Percentiles rank a stretch among this genome's conserved stretches.
Evolutionary conservation across 2,329 filamentous ascomycete genomes (phyloP).

Genomic region (Erysiphe pulchra): DNA sequence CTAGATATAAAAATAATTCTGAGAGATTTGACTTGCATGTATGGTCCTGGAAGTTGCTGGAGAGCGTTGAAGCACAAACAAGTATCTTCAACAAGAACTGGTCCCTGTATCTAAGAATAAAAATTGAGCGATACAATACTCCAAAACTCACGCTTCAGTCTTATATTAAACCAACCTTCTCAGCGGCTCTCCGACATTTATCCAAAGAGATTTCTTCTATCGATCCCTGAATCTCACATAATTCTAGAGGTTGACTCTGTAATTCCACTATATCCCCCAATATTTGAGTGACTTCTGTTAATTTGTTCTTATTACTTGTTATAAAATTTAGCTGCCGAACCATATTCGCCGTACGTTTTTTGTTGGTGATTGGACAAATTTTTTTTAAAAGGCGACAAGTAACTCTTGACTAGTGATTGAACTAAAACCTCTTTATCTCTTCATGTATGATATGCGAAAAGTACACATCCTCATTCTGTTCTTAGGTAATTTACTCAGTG

Average conservation of each 20-base stretch:
- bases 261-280: conserved; percentile 48
- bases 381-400: too few species aligned
- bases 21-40: conserved; percentile 37
- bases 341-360: neutral
- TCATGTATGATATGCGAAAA: too few species aligned
- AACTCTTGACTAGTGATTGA: too few species aligned
- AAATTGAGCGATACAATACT: neutral
- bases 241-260: conserved; percentile 47
- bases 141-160: too few species aligned
- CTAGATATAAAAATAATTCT: neutral
- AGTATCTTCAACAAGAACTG: conserved; percentile 88
- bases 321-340: conserved; percentile 56
- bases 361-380: too few species aligned
- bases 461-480: too few species aligned
- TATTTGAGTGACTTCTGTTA: conserved; percentile 71
- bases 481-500: too few species aligned
- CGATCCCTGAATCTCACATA: conserved; percentile 75
- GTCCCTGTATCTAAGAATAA: conserved; percentile 40
- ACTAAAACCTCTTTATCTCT: too few species aligned
- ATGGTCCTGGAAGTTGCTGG: conserved; percentile 76
- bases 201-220: conserved; percentile 77
- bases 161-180: conserved; percentile 26
- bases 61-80: conserved; percentile 81
- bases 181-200: conserved; percentile 65
- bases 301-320: conserved; percentile 86